Evolutionary conservation across 2,329 filamentous ascomycete genomes (phyloP), one percentile per base, ranked within the genome.

Genomic region (Aspergillus eucalypticola): DNA sequence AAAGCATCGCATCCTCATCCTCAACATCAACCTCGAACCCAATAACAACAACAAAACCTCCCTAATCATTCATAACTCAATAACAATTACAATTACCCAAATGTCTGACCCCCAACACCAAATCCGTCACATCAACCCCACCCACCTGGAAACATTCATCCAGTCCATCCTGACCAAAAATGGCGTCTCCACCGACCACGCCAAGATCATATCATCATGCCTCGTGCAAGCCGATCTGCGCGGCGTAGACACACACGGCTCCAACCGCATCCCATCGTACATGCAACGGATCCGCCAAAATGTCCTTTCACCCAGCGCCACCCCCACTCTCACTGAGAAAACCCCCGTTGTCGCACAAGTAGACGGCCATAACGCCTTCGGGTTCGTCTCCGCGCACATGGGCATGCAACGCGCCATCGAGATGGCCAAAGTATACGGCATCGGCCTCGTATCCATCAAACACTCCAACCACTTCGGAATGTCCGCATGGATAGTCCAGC

Each of bases 381-480:
- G 90, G 10, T 92, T 92, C 68, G 79, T 92, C 0, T 86, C 88
- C 0, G 89, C 89, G 0, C 81, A 86, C 49, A 68, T 76, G 57
- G 90, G 84, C 25, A 93, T 94, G 87, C 73, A 75, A 0, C 81
- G 82, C 0, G 90, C 90, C 0, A 86, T 92, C 49, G 81, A 84
- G 8, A 87, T 89, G 76, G 90, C 90, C 0, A 75, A 79, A 23
- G 87, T 67, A 1, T 79, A 73, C 67, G 90, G 90, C 11, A 90
- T 94, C 63, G 91, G 90, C 25, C 87, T 95, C 84, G 88, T 89
- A 0, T 86, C 84, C 60, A 81, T 94, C 69, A 90, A 88, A 73
- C 88, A 89, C 75, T 90, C 87, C 42, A 94, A 94, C 68, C 90
- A 94, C 73, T 93, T 90, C 68, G 91, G 91, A 56, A 95, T 95